Conservation (phyloP, 2,329 filamentous ascomycete species). For the Zopfia rhizophila region DNA sequence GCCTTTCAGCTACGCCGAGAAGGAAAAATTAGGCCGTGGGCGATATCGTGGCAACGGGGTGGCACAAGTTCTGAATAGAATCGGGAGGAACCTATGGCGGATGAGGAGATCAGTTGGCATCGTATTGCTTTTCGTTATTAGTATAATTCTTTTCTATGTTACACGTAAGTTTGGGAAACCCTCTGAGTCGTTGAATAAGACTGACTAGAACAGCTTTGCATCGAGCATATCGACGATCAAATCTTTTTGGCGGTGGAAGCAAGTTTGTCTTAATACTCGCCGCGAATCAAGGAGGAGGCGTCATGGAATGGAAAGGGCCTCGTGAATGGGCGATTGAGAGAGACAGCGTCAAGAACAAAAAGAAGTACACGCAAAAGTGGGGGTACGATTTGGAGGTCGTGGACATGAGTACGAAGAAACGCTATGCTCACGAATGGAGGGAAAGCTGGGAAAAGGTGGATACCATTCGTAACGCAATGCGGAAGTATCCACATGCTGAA, state of each 20-base stretch:
- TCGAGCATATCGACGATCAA: slow-evolving; percentile 74
- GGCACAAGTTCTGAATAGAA: slow-evolving; percentile 45
- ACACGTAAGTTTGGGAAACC: slow-evolving; percentile 72
- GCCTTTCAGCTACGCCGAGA: slow-evolving; percentile 76
- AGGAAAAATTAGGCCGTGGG: slow-evolving; percentile 77
- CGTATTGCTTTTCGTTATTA: slow-evolving; percentile 67
- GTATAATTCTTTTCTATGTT: slow-evolving; percentile 74
- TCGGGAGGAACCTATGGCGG: slow-evolving; percentile 69
- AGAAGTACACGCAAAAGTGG: slow-evolving; percentile 85
- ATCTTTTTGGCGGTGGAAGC: slow-evolving; percentile 81
- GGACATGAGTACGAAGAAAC: slow-evolving; percentile 98
- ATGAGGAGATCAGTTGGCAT: slow-evolving; percentile 72
- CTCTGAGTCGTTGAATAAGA: neutral
- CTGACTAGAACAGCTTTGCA: slow-evolving; percentile 61
- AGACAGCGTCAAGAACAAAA: slow-evolving; percentile 95
- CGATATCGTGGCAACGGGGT: slow-evolving; percentile 52
- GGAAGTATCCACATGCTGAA: slow-evolving; percentile 94
- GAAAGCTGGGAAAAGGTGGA: slow-evolving; percentile 99
- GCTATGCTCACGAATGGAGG: slow-evolving; percentile 98
- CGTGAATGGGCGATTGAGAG: slow-evolving; percentile 98
- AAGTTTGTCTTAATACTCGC: slow-evolving; percentile 95
- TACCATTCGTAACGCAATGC: slow-evolving; percentile 85
- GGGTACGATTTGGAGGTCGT: slow-evolving; percentile 96
- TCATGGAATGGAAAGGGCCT: slow-evolving; percentile 99
- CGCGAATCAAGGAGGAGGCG: slow-evolving; percentile 93